Conservation (phyloP, 805 yeast species). For the Starmerella apicola region DNA sequence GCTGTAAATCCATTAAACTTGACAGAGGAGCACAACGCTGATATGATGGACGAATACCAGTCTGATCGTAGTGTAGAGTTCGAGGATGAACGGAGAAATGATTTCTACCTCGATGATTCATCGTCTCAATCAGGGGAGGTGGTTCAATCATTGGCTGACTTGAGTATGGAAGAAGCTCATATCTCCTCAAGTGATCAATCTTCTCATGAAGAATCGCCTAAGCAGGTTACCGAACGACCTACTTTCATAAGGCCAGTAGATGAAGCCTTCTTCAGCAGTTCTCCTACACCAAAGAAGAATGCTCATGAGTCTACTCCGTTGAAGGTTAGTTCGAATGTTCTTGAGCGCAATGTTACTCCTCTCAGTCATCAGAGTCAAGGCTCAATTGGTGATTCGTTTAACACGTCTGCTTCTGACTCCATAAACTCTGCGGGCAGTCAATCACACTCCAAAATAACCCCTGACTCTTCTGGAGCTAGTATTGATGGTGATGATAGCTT, state of each 20-base stretch:
- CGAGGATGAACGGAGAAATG: background rate
- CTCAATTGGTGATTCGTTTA: too few relatives aligned
- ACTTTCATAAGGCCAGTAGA: background rate
- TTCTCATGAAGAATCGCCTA: background rate
- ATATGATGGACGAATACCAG: background rate
- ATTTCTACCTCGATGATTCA: too few relatives aligned
- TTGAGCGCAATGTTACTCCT: too few relatives aligned
- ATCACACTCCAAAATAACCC: too few relatives aligned
- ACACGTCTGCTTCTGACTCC: too few relatives aligned
- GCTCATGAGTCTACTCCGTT: background rate
- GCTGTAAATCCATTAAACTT: background rate
- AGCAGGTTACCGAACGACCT: background rate
- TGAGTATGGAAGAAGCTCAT: constrained; percentile 3
- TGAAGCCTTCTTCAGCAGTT: background rate
- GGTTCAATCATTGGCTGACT: constrained; percentile 6
- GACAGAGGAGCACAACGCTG: background rate
- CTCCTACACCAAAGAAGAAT: background rate
- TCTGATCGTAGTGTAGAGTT: background rate
- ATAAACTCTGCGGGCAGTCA: too few relatives aligned
- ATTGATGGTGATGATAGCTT: too few relatives aligned
- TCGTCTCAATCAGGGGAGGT: too few relatives aligned
- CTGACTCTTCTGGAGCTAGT: too few relatives aligned
- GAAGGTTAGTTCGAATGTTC: background rate
- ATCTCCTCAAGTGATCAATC: background rate
- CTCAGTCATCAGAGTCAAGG: too few relatives aligned